Conservation (phyloP, 441 rosid species). For the Mallotus repandus region DNA sequence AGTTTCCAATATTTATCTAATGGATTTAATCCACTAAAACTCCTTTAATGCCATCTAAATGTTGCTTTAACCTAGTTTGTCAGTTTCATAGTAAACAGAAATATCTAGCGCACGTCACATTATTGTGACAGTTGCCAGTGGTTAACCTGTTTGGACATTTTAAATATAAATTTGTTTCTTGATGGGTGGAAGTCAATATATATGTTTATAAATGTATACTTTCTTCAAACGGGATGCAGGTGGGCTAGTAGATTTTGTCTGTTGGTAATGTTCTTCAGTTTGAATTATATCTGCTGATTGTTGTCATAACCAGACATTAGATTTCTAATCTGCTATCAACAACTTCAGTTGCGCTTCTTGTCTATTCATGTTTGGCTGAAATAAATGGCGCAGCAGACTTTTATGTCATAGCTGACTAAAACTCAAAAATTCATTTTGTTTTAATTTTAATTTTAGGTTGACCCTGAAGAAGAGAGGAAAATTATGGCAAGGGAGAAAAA, state of each 20-base stretch:
- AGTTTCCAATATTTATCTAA: conserved; percentile 12
- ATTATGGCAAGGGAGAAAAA: conserved; percentile 78
- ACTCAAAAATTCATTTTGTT: not conserved
- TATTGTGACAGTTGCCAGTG: no score
- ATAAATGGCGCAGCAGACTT: not conserved
- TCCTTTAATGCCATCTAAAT: conserved; percentile 13
- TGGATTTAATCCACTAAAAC: conserved; percentile 1
- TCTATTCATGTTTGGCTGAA: not conserved
- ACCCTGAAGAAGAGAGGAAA: conserved; percentile 89
- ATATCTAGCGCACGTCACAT: not conserved
- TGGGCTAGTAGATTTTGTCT: no score
- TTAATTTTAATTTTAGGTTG: conserved; percentile 45
- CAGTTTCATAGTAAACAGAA: not conserved
- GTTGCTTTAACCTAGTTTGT: conserved; percentile 11
- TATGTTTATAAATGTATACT: not conserved
- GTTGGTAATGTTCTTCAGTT: not conserved
- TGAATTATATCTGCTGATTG: not conserved
- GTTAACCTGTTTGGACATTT: no score
- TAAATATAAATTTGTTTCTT: no score
- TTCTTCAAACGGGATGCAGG: not conserved
- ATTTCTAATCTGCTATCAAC: not conserved
- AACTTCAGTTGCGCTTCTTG: not conserved
- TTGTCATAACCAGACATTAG: not conserved
- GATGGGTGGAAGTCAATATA: no score
- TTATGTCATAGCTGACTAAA: not conserved